Evolutionary conservation across 768 basidiomycete genomes (phyloP).

Genomic region (Exidia glandulosa): DNA sequence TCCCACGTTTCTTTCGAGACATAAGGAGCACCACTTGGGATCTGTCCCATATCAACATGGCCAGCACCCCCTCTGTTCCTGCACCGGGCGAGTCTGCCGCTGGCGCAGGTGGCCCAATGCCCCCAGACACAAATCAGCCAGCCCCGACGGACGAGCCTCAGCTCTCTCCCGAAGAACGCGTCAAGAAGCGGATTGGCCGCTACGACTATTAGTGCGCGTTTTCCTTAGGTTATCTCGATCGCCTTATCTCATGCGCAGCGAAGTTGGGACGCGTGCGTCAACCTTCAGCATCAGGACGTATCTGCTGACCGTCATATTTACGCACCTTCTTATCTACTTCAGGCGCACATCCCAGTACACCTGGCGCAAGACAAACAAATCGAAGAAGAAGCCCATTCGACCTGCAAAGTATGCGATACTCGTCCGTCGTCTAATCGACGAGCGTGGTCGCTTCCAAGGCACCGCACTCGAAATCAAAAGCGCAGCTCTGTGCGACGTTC

Average conservation of each 20-base stretch:
- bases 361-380: conserved; percentile 15
- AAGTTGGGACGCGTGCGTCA: neutral
- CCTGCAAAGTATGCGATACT: conserved; percentile 12
- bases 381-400: conserved; percentile 4
- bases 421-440: neutral
- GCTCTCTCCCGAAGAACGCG: neutral
- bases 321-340: neutral
- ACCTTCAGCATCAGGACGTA: neutral
- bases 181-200: conserved; percentile 8
- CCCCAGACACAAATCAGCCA: too few species aligned
- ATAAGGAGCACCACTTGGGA: too few species aligned
- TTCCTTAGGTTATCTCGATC: neutral
- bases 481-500: conserved; percentile 7
- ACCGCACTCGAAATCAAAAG: conserved; percentile 15
- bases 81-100: too few species aligned
- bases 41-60: too few species aligned
- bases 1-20: too few species aligned
- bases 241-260: neutral
- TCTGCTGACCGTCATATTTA: neutral
- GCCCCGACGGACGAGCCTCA: neutral
- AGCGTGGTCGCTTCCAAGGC: neutral
- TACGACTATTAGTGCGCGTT: conserved; percentile 14
- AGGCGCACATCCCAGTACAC: conserved; percentile 11
- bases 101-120: too few species aligned
- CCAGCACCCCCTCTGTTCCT: too few species aligned